Evolutionary conservation across 257 asterid species (phyloP), one percentile per base, ranked within the genome.

Genomic region (Ophiorrhiza pumila): DNA sequence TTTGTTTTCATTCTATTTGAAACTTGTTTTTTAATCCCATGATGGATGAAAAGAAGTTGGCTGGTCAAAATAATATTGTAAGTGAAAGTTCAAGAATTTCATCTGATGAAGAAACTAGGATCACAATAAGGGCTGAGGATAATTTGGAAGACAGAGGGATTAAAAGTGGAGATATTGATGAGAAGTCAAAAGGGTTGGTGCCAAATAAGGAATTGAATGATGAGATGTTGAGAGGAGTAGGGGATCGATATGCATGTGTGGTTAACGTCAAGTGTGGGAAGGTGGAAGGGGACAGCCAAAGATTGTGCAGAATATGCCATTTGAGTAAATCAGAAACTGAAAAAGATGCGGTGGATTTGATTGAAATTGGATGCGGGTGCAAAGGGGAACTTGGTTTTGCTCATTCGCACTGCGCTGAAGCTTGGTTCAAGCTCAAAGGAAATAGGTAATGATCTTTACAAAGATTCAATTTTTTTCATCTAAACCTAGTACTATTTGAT

Each of bases 321-420:
- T 77, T 89, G 89, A 91, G 68, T 78, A 82, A 80, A 9, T 82
- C 80, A 78, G 96, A 90, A 68, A 76, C 68, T 66, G 87, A 81
- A 4, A 69, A 78, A 25, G 68, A 53, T 61, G 65, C 63, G 31
- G 50, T 37, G n/a, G 95, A 85, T 74, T 77, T 94, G 83, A 83
- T 86, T 70, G 93, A 87, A 85, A 87, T 94, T 74, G 97, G 97
- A 29, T 94, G 98, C 80, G 96, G 88, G 8, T 91, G 98, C 80
- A 90, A 88, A 78, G 98, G 97, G 42, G 97, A 94, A 79, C 91
- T 91, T 65, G 91, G 90, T 29, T 83, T 83, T 77, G 96, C 90
- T 15, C 98, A 91, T 80, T 59, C 77, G 49, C 78, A 69, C 47
- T 91, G 98, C 78, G 92, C 96, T 6, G 91, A 91, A 77, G 86